Base-by-base conservation (phyloP, 306 rosid species). In the Cucurbita moschata region DNA sequence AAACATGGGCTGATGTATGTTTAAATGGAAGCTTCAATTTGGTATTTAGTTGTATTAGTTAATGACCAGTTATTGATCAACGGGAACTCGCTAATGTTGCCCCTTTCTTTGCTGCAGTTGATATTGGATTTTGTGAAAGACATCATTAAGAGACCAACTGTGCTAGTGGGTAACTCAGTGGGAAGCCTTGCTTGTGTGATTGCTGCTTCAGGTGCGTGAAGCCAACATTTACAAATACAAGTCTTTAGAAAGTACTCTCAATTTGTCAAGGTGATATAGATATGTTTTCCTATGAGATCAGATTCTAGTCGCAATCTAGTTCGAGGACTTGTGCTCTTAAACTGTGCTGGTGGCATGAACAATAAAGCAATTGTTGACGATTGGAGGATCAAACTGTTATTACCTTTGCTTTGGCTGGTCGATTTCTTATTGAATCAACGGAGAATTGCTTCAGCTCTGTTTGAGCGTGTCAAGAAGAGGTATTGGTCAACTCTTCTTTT, bases 331-430 rank as follows among this genome's bases (percentile, higher is more conserved):
- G 97, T 87, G 74, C 86, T 93, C 62, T 76, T 93, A 49, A 93
- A 93, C 71, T 90, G 98, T 75, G 83, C 97, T 9, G 98, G 98
- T 72, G 97, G 98, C 58, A 93, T 93, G 98, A 93, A 93, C 80
- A 93, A 93, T 73, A 93, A 93, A 82, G 98, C 97, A 60, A 80
- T 93, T 61, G 92, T 87, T 38, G 98, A 90, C 69, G 98, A 93
- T 72, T 90, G 98, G 98, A 87, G 98, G 83, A 93, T 90, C 88
- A 90, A 87, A 86, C 84, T 93, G 10, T 59, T 88, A 23, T 74
- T 87, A 23, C 97, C 98, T 56, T 57, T 93, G 84, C 89, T 93
- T 76, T 87, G 84, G 96, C 80, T 93, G 52, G 0, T 93, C 71
- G 98, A 93, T 74, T 86, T 93, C 77, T 79, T 93, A 76, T 72